Percentiles rank a stretch among this genome's conserved stretches.
phyloP scores from a whole-genome alignment of 371 early-diverging fungal species.

The Dichotomocladium elegans region DNA sequence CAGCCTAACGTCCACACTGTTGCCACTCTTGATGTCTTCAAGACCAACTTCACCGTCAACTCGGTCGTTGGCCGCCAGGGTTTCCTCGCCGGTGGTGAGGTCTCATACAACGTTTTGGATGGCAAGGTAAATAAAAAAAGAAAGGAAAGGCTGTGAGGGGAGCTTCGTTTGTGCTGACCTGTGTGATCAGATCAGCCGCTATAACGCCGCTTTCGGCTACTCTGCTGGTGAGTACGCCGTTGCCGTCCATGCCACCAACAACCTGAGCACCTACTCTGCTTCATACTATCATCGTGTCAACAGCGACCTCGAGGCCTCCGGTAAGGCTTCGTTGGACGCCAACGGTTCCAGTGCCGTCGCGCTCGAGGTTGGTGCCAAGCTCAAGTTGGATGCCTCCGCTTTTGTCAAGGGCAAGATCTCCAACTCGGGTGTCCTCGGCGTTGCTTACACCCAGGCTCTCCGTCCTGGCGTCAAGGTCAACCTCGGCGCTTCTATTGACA shows the following conservation, averaged over 20 bases:
- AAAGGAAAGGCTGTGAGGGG: not conserved
- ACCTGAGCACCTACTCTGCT: constrained; percentile 74
- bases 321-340: constrained; percentile 89
- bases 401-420: constrained; percentile 96
- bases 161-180: not conserved
- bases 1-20: constrained; percentile 47
- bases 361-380: constrained; percentile 95
- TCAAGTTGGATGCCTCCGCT: constrained; percentile 82
- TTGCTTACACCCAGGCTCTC: constrained; percentile 89
- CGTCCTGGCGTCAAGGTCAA: constrained; percentile 94
- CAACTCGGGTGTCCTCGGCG: constrained; percentile 90
- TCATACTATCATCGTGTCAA: constrained; percentile 95
- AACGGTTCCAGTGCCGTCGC: constrained; percentile 70
- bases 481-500: constrained; percentile 90
- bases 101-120: constrained; percentile 85
- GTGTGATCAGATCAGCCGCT: constrained; percentile 62
- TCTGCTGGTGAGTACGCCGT: constrained; percentile 83
- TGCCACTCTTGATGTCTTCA: constrained; percentile 45
- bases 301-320: constrained; percentile 88
- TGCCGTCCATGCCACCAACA: constrained; percentile 77
- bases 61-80: constrained; percentile 73
- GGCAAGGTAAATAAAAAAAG: constrained; percentile 51
- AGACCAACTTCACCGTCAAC: constrained; percentile 49
- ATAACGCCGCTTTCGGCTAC: constrained; percentile 86
- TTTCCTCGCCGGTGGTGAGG: constrained; percentile 88